Evolutionary conservation across 345 rosid genomes (phyloP).

Genomic region (Eucalyptus decipiens): DNA sequence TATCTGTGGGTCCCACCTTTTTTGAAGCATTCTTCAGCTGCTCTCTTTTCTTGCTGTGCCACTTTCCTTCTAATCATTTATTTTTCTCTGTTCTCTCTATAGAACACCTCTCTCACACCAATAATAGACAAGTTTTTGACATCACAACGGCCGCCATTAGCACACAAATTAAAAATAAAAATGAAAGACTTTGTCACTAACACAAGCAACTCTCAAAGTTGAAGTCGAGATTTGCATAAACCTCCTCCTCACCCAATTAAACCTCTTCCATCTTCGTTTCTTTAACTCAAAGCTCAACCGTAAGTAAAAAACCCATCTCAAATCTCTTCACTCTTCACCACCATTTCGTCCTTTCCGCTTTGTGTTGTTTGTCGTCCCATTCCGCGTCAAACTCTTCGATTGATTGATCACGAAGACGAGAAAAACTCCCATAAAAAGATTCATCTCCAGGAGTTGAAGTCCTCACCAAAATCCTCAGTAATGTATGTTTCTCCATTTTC

Average conservation of each 20-base stretch:
- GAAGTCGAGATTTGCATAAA: neutral
- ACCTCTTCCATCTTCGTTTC: neutral
- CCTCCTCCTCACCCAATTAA: neutral
- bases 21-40: neutral
- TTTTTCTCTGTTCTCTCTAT: neutral
- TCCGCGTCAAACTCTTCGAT: neutral
- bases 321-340: neutral
- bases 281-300: neutral
- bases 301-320: neutral
- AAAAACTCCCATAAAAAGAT: neutral
- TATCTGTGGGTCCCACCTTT: neutral
- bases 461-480: neutral
- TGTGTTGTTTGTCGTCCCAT: neutral
- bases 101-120: neutral
- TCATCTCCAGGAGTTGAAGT: neutral
- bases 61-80: neutral
- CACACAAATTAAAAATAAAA: no score
- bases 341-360: neutral
- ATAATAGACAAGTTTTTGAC: neutral
- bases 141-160: neutral
- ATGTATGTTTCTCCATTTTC: neutral
- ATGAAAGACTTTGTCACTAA: neutral
- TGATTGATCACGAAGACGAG: neutral
- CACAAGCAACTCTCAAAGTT: neutral
- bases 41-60: neutral